phyloP scores from a whole-genome alignment of 257 asterid genomes.

The Jacaranda copaia region DNA sequence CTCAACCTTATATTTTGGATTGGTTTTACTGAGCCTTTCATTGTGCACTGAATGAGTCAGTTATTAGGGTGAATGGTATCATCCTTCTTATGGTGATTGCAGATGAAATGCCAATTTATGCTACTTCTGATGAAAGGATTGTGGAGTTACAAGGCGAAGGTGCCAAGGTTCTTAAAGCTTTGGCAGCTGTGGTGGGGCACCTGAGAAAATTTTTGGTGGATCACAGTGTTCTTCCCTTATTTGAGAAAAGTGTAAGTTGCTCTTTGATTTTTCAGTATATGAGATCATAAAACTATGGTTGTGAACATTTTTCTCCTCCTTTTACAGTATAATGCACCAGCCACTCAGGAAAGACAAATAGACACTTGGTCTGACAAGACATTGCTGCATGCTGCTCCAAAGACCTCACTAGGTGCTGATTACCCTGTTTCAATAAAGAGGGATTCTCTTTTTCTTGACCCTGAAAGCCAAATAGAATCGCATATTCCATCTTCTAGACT shows the following conservation, averaged over 20 bases:
- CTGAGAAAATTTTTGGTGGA: constrained; percentile 87
- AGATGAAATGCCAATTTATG: constrained; percentile 78
- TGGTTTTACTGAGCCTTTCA: not conserved
- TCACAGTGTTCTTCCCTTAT: constrained; percentile 78
- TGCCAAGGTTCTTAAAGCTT: constrained; percentile 73
- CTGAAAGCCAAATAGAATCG: constrained; percentile 61
- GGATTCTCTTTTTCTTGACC: constrained; percentile 64
- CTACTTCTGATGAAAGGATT: constrained; percentile 78
- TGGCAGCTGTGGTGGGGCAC: constrained; percentile 78
- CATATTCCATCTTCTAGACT: constrained; percentile 54
- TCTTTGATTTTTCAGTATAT: constrained; percentile 12
- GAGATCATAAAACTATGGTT: constrained; percentile 8
- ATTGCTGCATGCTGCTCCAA: constrained; percentile 49
- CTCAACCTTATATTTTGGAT: not conserved
- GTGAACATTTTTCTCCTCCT: constrained; percentile 28
- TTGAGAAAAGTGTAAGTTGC: constrained; percentile 76
- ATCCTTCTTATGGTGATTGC: constrained; percentile 32
- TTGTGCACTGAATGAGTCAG: constrained; percentile 11
- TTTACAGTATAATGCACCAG: constrained; percentile 58
- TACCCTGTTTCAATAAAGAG: constrained; percentile 62
- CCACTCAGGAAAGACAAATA: constrained; percentile 63
- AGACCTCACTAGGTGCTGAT: constrained; percentile 52
- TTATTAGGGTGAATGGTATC: constrained; percentile 22
- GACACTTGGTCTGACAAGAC: constrained; percentile 74
- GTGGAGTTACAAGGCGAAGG: constrained; percentile 89